These are phyloP conservation scores for Vinca minor DNA, from an alignment of 257 asterid species.

Conservation along the genomic window DNA sequence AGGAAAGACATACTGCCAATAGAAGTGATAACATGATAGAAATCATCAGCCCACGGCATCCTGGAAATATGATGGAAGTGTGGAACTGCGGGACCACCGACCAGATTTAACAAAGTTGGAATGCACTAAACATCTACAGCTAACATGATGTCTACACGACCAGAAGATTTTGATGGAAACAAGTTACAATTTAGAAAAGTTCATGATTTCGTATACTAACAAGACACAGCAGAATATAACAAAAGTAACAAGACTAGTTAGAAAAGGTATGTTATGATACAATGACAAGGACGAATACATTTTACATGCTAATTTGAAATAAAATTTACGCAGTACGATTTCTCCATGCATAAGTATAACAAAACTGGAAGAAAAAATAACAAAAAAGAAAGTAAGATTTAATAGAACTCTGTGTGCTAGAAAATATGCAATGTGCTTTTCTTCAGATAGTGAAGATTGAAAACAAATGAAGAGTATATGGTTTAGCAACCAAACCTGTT, in stretches of 20 bases:
- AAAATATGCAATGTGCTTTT: background rate
- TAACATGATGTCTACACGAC: background rate
- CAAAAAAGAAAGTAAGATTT: background rate
- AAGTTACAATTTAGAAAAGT: background rate
- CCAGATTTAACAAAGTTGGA: background rate
- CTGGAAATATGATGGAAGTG: background rate
- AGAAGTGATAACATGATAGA: background rate
- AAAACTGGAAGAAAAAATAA: background rate
- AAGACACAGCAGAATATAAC: background rate
- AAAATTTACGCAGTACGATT: background rate
- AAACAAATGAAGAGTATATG: background rate
- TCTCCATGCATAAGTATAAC: background rate
- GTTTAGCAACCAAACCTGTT: slow-evolving; percentile 48
- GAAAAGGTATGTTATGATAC: background rate
- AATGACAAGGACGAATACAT: background rate
- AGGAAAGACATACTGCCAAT: background rate
- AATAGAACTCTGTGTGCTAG: background rate
- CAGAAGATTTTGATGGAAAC: background rate
- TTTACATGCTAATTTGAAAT: background rate
- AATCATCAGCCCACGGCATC: background rate
- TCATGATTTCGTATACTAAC: background rate
- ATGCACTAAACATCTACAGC: background rate
- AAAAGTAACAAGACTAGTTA: background rate
- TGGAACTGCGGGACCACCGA: background rate
- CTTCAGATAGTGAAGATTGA: background rate